These are phyloP conservation scores for Pseudogymnoascus sp. DNA, from an alignment of 2,329 filamentous ascomycete species.

Conservation along the genomic window DNA sequence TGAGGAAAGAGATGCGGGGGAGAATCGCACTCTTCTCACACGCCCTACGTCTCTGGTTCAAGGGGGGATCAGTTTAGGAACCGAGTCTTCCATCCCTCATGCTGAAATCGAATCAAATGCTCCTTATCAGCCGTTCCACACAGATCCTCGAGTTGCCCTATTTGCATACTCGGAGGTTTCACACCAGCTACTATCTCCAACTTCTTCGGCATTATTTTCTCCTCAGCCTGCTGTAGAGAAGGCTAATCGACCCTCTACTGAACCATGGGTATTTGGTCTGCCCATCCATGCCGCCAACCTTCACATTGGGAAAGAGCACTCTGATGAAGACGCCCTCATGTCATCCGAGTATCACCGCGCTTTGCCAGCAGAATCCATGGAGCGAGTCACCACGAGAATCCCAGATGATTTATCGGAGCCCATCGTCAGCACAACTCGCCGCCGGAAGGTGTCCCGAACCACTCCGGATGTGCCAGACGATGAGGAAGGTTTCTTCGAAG, in stretches of 20 bases:
- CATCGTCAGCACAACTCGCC: slow-evolving; percentile 73
- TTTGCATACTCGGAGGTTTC: slow-evolving; percentile 49
- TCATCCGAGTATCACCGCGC: slow-evolving; percentile 45
- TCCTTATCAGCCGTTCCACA: slow-evolving; percentile 93
- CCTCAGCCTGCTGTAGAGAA: slow-evolving; percentile 24
- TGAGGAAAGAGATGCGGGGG: slow-evolving; percentile 23
- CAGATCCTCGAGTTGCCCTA: slow-evolving; percentile 75
- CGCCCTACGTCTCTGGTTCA: slow-evolving; percentile 20
- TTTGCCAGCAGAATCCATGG: slow-evolving; percentile 57
- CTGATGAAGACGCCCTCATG: slow-evolving; percentile 38
- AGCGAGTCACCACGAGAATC: slow-evolving; percentile 48
- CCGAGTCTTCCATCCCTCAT: slow-evolving; percentile 59
- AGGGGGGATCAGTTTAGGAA: slow-evolving; percentile 32
- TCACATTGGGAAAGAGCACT: slow-evolving; percentile 41
- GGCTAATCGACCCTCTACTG: slow-evolving; percentile 24
- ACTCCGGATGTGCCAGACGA: slow-evolving; percentile 43
- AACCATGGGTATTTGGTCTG: slow-evolving; percentile 55
- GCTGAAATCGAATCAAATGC: slow-evolving; percentile 94
- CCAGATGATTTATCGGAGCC: slow-evolving; percentile 54
- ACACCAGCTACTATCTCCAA: not conserved
- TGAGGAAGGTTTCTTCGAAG: slow-evolving; percentile 77
- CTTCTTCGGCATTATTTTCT: slow-evolving; percentile 22
- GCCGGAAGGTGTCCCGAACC: slow-evolving; percentile 50
- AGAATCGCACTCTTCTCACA: slow-evolving; percentile 16
- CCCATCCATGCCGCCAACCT: slow-evolving; percentile 44